These are phyloP conservation scores for Lepidopterella palustris DNA, from an alignment of 495 filamentous ascomycete species.

Conservation along the genomic window DNA sequence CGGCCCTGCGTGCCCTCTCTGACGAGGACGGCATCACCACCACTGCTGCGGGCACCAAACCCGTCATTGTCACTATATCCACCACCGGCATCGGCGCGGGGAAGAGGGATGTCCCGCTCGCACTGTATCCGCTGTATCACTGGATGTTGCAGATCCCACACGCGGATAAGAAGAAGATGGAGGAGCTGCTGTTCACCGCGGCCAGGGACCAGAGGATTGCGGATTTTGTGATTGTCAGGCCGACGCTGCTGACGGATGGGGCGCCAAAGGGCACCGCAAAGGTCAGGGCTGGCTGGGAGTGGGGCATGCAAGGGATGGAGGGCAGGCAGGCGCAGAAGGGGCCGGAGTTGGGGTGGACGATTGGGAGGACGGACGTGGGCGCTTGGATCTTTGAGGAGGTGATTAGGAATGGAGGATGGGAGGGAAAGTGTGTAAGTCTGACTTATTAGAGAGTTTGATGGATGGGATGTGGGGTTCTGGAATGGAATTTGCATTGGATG, in stretches of 20 bases:
- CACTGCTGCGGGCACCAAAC: conserved; percentile 27
- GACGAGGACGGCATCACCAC: conserved; percentile 2
- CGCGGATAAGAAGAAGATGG: conserved; percentile 56
- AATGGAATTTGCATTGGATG: background rate
- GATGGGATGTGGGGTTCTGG: background rate
- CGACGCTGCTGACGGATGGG: conserved; percentile 35
- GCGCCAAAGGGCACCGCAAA: conserved; percentile 21
- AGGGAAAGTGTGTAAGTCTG: conserved; percentile 22
- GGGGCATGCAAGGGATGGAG: conserved; percentile 4
- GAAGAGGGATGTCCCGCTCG: conserved; percentile 47
- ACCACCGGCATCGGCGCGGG: conserved; percentile 48
- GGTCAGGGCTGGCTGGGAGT: conserved; percentile 26
- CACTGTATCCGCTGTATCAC: conserved; percentile 47
- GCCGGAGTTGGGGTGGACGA: conserved; percentile 31
- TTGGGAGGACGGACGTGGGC: conserved; percentile 33
- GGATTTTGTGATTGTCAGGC: conserved; percentile 46
- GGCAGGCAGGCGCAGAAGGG: conserved; percentile 21
- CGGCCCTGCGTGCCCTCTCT: conserved; percentile 33
- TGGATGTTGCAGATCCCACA: conserved; percentile 47
- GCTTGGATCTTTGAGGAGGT: conserved; percentile 30
- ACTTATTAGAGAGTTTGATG: conserved; percentile 11
- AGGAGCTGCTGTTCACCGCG: conserved; percentile 38
- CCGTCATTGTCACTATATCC: conserved; percentile 46
- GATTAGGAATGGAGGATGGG: conserved; percentile 22
- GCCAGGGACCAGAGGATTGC: conserved; percentile 19